Evolutionary conservation across 1,284 basidiomycete species (phyloP), one percentile per base, ranked within the genome.

Genomic region (Fomitopsis betulina): DNA sequence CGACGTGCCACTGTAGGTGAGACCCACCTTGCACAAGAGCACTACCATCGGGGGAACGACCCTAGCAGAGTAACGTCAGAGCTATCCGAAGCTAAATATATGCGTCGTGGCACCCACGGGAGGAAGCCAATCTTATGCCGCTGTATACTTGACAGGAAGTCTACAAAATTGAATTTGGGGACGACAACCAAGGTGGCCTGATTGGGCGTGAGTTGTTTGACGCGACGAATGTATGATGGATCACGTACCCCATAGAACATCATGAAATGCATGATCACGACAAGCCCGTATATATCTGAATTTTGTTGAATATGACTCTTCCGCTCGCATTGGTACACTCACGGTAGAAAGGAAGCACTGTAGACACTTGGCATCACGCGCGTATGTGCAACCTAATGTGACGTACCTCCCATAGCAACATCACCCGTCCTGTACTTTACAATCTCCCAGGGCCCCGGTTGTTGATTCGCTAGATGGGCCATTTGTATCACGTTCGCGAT

Each of bases 401-500:
- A 73, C 73, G 78, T 68, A 70, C 85, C 79, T 71, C 70, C 76
- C 53, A 83, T 71, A 5, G 75, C 76, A 15, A 82, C 74, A 65
- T 87, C 86, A 2, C 87, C 88, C 25, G 80, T 75, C 56, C 77
- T 74, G 63, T 77, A 83, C 30, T 78, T 72, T 42, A 68, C 64
- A 49, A 68, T 57, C 50, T 74, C 72, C 19, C 63, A 63, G 3
- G 70, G 62, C 32, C 68, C 60, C 53, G 58, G 63, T 27, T 68
- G 58, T 69, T 83, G 78, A 54, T 78, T 79, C 13, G 85, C 68
- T 64, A 84, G 81, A 19, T 73, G 70, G 6, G 77, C 76, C 65
- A 77, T 79, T 67, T 87, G 86, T 9, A 88, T 69, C 3, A 87
- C 69, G 67, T 90, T 91, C 27, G 85, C 79, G 54, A 89, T 83